A percentile compares a stretch with the other conserved stretches of the same genome.
These are phyloP conservation scores for Creolimax fragrantissima DNA, from an alignment of 78 protist genomes.

Conservation along the genomic window DNA sequence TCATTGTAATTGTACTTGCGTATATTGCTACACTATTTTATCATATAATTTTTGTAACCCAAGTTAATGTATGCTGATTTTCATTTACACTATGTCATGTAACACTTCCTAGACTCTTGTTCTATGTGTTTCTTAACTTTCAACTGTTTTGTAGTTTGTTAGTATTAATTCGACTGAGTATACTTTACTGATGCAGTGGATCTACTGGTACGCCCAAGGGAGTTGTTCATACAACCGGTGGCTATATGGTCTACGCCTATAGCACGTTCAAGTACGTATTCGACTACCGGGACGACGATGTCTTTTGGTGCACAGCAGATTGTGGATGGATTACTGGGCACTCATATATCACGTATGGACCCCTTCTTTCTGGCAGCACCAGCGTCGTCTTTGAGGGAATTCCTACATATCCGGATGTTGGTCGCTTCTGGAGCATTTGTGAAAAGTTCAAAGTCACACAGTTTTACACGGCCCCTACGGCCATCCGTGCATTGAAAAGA, in stretches of 20 bases:
- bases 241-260: constrained; percentile 76
- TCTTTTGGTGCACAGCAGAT: constrained; percentile 91
- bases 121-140: no score
- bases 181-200: constrained; percentile 46
- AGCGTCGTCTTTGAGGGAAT: constrained; percentile 81
- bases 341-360: constrained; percentile 93
- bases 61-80: no score
- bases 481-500: constrained; percentile 74
- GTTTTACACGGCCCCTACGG: constrained; percentile 97
- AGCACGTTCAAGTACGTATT: constrained; percentile 78
- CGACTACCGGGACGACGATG: constrained; percentile 78
- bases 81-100: no score
- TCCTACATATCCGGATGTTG: constrained; percentile 78
- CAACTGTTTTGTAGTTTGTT: no score
- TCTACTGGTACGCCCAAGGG: constrained; percentile 95
- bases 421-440: constrained; percentile 74
- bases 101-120: no score
- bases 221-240: constrained; percentile 31
- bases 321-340: constrained; percentile 79
- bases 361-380: constrained; percentile 86
- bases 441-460: constrained; percentile 67
- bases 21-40: no score
- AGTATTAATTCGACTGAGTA: no score
- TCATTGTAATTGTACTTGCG: no score
- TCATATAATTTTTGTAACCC: no score